These are phyloP conservation scores for Noccaea caerulescens DNA, from an alignment of 345 rosid genomes.

Conservation along the genomic window DNA sequence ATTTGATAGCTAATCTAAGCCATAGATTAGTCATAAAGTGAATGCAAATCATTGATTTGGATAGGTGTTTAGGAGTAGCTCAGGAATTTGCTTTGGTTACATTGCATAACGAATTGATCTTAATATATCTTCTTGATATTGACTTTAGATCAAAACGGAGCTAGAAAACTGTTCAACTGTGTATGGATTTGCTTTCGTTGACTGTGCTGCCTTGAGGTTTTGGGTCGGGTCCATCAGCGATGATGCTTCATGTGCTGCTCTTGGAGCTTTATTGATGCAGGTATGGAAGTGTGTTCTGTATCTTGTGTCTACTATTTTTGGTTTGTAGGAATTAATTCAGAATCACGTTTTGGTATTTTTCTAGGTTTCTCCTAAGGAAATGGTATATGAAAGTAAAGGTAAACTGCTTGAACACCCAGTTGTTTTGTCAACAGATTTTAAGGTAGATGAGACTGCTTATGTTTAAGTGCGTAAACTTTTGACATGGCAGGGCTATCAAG, in stretches of 20 bases:
- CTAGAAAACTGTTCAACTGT: slow-evolving; percentile 51
- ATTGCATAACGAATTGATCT: slow-evolving; percentile 15
- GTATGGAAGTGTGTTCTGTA: slow-evolving; percentile 50
- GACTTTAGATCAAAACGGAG: slow-evolving; percentile 55
- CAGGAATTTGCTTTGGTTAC: slow-evolving; percentile 10
- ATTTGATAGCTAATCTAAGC: neutral
- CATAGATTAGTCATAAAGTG: neutral
- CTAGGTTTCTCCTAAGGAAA: slow-evolving; percentile 93
- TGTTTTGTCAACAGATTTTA: slow-evolving; percentile 22
- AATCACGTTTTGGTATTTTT: slow-evolving; percentile 32
- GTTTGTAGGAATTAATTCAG: slow-evolving; percentile 22
- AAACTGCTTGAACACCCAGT: slow-evolving; percentile 33
- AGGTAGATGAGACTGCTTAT: slow-evolving; percentile 2
- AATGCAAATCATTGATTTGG: slow-evolving; percentile 8
- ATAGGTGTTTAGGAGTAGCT: neutral
- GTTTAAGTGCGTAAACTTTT: slow-evolving; percentile 19
- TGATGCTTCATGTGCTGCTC: slow-evolving; percentile 79
- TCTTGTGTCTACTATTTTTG: slow-evolving; percentile 16
- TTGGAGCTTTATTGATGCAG: slow-evolving; percentile 94
- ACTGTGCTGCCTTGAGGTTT: slow-evolving; percentile 86
- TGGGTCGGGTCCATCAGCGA: slow-evolving; percentile 85
- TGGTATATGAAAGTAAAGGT: slow-evolving; percentile 83
- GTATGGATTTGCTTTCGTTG: slow-evolving; percentile 95
- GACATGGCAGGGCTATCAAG: slow-evolving; percentile 74
- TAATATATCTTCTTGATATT: slow-evolving; percentile 20